Evolutionary conservation across 345 rosid genomes (phyloP), one percentile per base, ranked within the genome.

Genomic region (Eucalyptus erythrocorys): DNA sequence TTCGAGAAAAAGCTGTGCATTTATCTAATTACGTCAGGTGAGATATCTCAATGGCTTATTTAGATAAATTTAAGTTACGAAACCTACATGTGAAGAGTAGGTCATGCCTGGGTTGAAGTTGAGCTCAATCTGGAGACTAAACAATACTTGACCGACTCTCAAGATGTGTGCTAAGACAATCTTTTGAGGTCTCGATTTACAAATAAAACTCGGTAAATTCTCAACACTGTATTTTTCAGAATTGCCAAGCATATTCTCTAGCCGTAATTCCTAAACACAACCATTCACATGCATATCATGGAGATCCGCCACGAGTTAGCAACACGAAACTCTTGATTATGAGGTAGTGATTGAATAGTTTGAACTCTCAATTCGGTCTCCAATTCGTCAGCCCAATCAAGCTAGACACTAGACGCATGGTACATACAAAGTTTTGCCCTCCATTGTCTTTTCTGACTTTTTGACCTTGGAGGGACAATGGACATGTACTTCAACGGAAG

Each of bases 161-260:
- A 4, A 37, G 14, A 37, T 10, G 4, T 19, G 26, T 6, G 13
- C 17, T 17, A 2, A 7, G 6, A 34, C 1, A 3, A 5, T 19
- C 13, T 22, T 0, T 1, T 9, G 82, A 37, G 47, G 5, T 40
- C 8, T 21, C 1, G 1, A 6, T 19, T 76, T 4, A 7, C 1
- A 1, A 76, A 76, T 76, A 22, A 5, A 76, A 5, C 47, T 19
- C 5, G 2, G 2, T 0, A 19, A 8, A 37, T 2, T 71, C 82
- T 5, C 3, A 24, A 71, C 21, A 6, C 0, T 5, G 8, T 71
- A 45, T 3, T 71, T 71, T 3, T 4, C 7, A 24, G 0, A 10
- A 71, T 40, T 1, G 9, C 26, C 5, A 4, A 10, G 2, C 0
- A 14, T 76, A 21, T 40, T 40, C 0, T 76, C 8, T 10, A 11